Base-by-base conservation (phyloP, 164 flowering plant genomes). In the Vitis rupestris region DNA sequence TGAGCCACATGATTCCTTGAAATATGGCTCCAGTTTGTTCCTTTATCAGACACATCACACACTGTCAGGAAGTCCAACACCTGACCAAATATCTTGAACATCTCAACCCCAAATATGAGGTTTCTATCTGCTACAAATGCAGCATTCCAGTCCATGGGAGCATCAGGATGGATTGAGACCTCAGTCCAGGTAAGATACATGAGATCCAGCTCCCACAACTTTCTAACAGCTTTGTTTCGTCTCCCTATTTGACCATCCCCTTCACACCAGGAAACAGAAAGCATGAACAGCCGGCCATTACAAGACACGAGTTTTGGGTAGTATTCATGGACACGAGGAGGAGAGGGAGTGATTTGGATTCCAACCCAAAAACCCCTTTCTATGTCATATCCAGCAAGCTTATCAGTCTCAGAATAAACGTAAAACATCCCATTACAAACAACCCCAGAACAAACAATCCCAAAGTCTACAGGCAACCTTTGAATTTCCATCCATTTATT, bases 71-170 rank as follows among this genome's bases (percentile, higher is more conserved):
- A 95, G 57, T 91, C 96, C 71, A 95, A 69, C 9, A 91, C 92
- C 75, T 93, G 99, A 66, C 99, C 98, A 76, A 95, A 95, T 70
- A 95, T 87, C 78, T 93, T 93, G 82, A 91, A 95, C 98, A 95
- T 95, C 75, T 95, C 99, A 44, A 90, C 81, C 47, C 98, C 98
- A 80, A 88, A 90, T 62, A 95, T 85, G 29, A 75, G 63, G 65
- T 84, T 87, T 55, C 77, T 80, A 67, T 91, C 92, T 7, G 88
- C 85, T 17, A 93, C 91, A 84, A 90, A 95, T 61, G 81, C 84
- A 63, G 99, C 98, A 79, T 95, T 93, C 97, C 94, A 89, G 78
- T 95, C 99, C 99, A 95, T 88, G 16, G 98, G 99, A 2, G 97
- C 98, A 86, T 95, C 98, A 9, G 99, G 99, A 78, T 95, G 99